Percentiles rank a stretch among this genome's conserved stretches.
Conservation (phyloP, 805 yeast species). For the Pichia eremophila region DNA sequence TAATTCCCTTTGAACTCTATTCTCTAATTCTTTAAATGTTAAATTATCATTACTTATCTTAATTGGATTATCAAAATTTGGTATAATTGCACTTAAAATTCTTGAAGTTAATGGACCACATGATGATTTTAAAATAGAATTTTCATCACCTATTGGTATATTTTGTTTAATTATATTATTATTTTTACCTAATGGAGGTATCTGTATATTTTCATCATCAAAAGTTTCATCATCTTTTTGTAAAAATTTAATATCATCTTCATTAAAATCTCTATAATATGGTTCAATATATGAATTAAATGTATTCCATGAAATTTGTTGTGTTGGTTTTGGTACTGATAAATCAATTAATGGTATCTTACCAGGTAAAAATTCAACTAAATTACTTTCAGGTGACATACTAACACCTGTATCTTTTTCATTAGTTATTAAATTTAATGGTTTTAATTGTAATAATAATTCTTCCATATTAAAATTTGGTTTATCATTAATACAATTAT, state of each 20-base stretch:
- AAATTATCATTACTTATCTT: slow-evolving; percentile 23
- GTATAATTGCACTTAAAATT: slow-evolving; percentile 68
- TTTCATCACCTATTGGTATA: slow-evolving; percentile 37
- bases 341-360: slow-evolving; percentile 80
- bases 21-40: slow-evolving; percentile 78
- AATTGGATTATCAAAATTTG: slow-evolving; percentile 21
- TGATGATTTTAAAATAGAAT: slow-evolving; percentile 37
- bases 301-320: slow-evolving; percentile 87
- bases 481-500: background rate
- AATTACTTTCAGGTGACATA: slow-evolving; percentile 74
- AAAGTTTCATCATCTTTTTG: slow-evolving; percentile 28
- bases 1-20: slow-evolving; percentile 77
- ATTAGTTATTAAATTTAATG: slow-evolving; percentile 43
- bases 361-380: slow-evolving; percentile 76
- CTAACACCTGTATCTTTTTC: slow-evolving; percentile 39
- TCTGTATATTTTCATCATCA: slow-evolving; percentile 20
- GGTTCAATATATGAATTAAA: slow-evolving; percentile 81
- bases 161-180: slow-evolving; percentile 13
- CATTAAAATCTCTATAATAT: slow-evolving; percentile 65
- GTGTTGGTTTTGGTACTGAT: slow-evolving; percentile 71
- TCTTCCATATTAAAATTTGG: slow-evolving; percentile 29
- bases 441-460: slow-evolving; percentile 43
- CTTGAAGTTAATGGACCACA: slow-evolving; percentile 90
- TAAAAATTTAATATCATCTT: slow-evolving; percentile 73
- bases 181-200: slow-evolving; percentile 32